Evolutionary conservation across 1,139 yeast genomes (phyloP).

Genomic region (Debaryomyces robertsiae): DNA sequence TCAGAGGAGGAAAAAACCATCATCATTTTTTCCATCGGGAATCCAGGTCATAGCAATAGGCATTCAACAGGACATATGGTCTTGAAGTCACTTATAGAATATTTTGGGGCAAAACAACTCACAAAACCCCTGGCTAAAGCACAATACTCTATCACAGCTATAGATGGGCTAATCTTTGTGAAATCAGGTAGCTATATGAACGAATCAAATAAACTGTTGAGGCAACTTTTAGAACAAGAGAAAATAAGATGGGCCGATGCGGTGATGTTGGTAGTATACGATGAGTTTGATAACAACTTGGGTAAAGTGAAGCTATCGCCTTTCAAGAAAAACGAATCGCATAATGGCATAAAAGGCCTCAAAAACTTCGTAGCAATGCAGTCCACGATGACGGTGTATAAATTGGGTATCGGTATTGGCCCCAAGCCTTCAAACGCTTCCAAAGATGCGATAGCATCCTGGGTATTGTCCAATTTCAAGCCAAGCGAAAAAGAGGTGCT

Average conservation of each 20-base stretch:
- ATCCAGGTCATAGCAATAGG: conserved; percentile 43
- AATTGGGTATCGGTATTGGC: conserved; percentile 48
- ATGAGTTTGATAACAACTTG: conserved; percentile 41
- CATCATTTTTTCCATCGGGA: conserved; percentile 44
- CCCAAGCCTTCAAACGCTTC: conserved; percentile 44
- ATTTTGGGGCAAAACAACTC: conserved; percentile 29
- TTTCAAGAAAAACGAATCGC: conserved; percentile 42
- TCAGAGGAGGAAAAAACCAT: conserved; percentile 12
- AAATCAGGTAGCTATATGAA: conserved; percentile 46
- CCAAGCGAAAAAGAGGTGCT: conserved; percentile 22
- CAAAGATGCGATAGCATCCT: conserved; percentile 38
- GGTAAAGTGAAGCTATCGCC: conserved; percentile 32
- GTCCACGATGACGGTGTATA: conserved; percentile 21
- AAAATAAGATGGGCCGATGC: conserved; percentile 20
- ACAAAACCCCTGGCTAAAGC: conserved; percentile 20
- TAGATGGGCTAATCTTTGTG: conserved; percentile 29
- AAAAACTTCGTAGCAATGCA: conserved; percentile 15
- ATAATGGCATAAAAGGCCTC: conserved; percentile 42
- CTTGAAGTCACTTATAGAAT: conserved; percentile 30
- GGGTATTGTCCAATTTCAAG: conserved; percentile 41
- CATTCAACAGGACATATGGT: conserved; percentile 46
- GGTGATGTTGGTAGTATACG: conserved; percentile 34
- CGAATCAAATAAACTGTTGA: conserved; percentile 38
- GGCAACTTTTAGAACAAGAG: conserved; percentile 25
- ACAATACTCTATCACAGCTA: conserved; percentile 27